A percentile compares a stretch with the other conserved stretches of the same genome.
phyloP scores from a whole-genome alignment of 2,329 filamentous ascomycete genomes.

The Aureobasidium leucospermi region DNA sequence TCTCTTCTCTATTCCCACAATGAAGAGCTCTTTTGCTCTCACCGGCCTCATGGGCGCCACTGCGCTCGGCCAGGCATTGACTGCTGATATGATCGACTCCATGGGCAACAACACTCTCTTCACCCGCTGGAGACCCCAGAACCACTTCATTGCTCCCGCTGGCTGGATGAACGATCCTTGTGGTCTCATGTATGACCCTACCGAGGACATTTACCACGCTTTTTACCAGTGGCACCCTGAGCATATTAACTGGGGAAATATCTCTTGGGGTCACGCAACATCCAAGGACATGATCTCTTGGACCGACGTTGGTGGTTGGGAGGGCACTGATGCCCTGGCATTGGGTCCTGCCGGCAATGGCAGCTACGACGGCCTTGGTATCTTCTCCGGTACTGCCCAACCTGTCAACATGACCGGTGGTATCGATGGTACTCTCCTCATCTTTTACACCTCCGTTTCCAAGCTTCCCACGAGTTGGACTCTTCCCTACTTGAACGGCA shows the following conservation, averaged over 20 bases:
- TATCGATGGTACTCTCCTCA: constrained; percentile 38
- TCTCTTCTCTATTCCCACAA: background rate
- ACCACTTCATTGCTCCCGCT: constrained; percentile 41
- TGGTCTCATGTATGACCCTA: constrained; percentile 44
- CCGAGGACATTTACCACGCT: constrained; percentile 42
- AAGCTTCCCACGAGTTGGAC: constrained; percentile 40
- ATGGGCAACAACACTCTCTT: constrained; percentile 44
- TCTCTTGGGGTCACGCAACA: constrained; percentile 46
- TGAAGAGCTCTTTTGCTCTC: constrained; percentile 10
- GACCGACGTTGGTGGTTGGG: constrained; percentile 41
- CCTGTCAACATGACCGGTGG: constrained; percentile 43
- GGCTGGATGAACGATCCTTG: constrained; percentile 47
- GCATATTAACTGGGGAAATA: constrained; percentile 43
- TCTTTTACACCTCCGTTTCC: constrained; percentile 42
- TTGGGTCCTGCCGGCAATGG: constrained; percentile 35
- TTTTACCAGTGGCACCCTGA: constrained; percentile 47
- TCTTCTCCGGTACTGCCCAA: constrained; percentile 46
- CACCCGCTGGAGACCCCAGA: constrained; percentile 40
- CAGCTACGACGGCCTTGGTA: constrained; percentile 44
- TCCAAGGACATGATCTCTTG: constrained; percentile 43
- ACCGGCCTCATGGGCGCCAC: constrained; percentile 1
- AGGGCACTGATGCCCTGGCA: constrained; percentile 33
- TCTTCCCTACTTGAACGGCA: constrained; percentile 36
- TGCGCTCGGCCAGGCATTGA: constrained; percentile 18
- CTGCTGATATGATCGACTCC: constrained; percentile 24